Evolutionary conservation across 495 filamentous ascomycete species (phyloP).

Genomic region (Astrothelium subdiscretum): DNA sequence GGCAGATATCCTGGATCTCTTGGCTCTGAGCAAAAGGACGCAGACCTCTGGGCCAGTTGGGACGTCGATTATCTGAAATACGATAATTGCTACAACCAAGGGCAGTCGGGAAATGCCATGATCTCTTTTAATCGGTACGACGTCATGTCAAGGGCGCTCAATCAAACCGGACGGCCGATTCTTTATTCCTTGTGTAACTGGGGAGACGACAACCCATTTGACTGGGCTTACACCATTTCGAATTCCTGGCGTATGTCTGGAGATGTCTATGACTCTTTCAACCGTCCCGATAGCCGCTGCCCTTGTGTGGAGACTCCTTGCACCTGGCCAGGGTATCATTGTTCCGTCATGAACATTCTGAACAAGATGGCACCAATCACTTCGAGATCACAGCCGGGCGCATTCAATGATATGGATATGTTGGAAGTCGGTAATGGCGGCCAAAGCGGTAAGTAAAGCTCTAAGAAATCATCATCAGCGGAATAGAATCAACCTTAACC

Average conservation of each 20-base stretch:
- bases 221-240: slow-evolving; percentile 44
- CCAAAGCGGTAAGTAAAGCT: slow-evolving; percentile 5
- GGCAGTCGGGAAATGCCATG: slow-evolving; percentile 36
- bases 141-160: slow-evolving; percentile 50
- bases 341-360: slow-evolving; percentile 35
- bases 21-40: slow-evolving; percentile 51
- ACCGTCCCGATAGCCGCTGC: slow-evolving; percentile 22
- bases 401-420: slow-evolving; percentile 28
- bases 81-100: slow-evolving; percentile 56
- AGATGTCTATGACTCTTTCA: slow-evolving; percentile 37
- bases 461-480: neutral
- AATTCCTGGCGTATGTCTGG: slow-evolving; percentile 48
- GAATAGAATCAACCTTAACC: neutral
- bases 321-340: slow-evolving; percentile 41
- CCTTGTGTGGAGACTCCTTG: slow-evolving; percentile 31
- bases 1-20: slow-evolving; percentile 45
- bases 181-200: slow-evolving; percentile 55
- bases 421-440: slow-evolving; percentile 26
- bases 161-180: slow-evolving; percentile 42
- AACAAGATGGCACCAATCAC: slow-evolving; percentile 19
- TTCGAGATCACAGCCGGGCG: slow-evolving; percentile 15
- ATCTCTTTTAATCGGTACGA: slow-evolving; percentile 42
- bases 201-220: slow-evolving; percentile 39
- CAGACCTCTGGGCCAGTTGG: slow-evolving; percentile 49
- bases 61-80: slow-evolving; percentile 52